Evolutionary conservation across 345 rosid species (phyloP).

Genomic region (Acer campestre): DNA sequence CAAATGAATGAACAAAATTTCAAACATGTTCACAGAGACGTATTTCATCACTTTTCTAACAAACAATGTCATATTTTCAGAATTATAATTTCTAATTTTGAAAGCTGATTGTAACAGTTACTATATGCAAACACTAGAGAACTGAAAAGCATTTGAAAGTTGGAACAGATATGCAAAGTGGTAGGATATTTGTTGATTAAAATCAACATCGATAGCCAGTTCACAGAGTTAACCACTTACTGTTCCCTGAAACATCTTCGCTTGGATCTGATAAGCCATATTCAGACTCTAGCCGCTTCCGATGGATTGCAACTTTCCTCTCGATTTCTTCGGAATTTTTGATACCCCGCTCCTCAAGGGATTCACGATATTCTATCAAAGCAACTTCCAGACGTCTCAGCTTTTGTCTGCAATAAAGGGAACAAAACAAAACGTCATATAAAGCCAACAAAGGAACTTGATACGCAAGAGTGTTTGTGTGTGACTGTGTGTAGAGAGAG

Average conservation of each 20-base stretch:
- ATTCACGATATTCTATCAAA: slow-evolving; percentile 93
- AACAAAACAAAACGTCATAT: not conserved
- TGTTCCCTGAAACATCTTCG: slow-evolving; percentile 43
- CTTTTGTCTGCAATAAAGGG: slow-evolving; percentile 63
- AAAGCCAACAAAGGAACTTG: not conserved
- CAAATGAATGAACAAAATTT: not conserved
- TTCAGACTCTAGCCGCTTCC: slow-evolving; percentile 80
- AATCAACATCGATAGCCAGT: not conserved
- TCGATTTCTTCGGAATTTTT: slow-evolving; percentile 85
- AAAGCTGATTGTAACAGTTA: not conserved
- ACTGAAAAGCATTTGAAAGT: not conserved
- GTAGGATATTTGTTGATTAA: not conserved
- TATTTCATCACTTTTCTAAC: not conserved
- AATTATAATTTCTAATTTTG: not conserved
- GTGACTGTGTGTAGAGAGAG: not conserved
- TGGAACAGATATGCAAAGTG: not conserved
- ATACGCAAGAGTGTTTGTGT: not conserved
- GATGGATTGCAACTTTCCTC: slow-evolving; percentile 71
- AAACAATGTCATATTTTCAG: not conserved
- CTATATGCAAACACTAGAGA: not conserved
- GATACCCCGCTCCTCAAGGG: slow-evolving; percentile 86
- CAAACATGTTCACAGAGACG: not conserved
- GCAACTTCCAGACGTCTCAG: slow-evolving; percentile 88
- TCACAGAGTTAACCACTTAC: slow-evolving; percentile 48
- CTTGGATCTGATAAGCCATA: slow-evolving; percentile 56